A percentile compares a stretch with the other conserved stretches of the same genome.
phyloP scores from a whole-genome alignment of 148 eudicot genomes.

The Vaccinium corymbosum region DNA sequence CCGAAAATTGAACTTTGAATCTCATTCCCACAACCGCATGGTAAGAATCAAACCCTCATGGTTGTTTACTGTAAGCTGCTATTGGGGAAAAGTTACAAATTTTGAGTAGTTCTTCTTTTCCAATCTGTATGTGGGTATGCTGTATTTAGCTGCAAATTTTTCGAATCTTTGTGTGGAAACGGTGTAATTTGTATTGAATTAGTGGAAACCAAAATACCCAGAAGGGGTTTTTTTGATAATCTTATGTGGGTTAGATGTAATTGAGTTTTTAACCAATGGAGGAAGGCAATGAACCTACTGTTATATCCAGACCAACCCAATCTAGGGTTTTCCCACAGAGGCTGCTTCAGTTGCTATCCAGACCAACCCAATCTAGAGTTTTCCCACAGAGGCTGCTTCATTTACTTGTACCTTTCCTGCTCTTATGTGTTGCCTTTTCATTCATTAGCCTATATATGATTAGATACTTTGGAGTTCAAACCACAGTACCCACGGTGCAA shows the following conservation, averaged over 20 bases:
- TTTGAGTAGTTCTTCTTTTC: background rate
- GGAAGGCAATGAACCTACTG: slow-evolving; percentile 62
- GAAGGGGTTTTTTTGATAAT: slow-evolving; percentile 17
- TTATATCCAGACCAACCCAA: slow-evolving; percentile 39
- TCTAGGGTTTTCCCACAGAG: slow-evolving; percentile 63
- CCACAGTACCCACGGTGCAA: slow-evolving; percentile 31
- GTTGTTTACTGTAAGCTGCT: background rate
- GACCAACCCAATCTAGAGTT: slow-evolving; percentile 55
- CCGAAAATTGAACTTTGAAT: background rate
- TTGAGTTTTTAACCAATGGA: slow-evolving; percentile 49
- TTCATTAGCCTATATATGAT: slow-evolving; percentile 53
- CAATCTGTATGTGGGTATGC: background rate
- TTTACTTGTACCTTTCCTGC: slow-evolving; percentile 50
- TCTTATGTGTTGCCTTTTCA: slow-evolving; percentile 50
- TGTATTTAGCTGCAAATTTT: background rate
- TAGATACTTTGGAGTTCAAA: slow-evolving; percentile 43
- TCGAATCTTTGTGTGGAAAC: background rate
- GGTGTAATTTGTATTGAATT: slow-evolving; percentile 15
- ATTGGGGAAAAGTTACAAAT: background rate
- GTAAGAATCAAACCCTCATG: background rate
- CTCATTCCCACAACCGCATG: background rate
- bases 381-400: slow-evolving; percentile 53
- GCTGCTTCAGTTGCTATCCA: slow-evolving; percentile 42
- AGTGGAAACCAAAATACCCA: slow-evolving; percentile 12
- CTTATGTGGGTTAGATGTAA: slow-evolving; percentile 28